phyloP scores from a whole-genome alignment of 495 filamentous ascomycete genomes.

The Thermothielavioides terrestris region DNA sequence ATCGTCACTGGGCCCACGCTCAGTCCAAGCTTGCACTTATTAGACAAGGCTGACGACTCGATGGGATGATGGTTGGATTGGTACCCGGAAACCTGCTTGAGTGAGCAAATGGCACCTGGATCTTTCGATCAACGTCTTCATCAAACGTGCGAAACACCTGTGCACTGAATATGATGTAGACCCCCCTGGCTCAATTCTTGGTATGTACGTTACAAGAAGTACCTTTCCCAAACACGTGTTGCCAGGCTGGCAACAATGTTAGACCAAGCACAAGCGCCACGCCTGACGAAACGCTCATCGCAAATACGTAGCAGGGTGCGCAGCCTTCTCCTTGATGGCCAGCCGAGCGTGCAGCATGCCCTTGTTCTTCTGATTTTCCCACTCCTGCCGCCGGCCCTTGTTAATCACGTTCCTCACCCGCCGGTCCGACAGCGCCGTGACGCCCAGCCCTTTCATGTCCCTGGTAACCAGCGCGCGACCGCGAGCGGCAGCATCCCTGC shows the following conservation, averaged over 20 bases:
- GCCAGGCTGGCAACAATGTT: background rate
- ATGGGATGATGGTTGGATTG: no score
- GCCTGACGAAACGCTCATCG: conserved; percentile 13
- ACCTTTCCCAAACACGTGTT: background rate
- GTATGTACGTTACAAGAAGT: background rate
- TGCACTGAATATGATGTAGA: no score
- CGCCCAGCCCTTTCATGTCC: conserved; percentile 20
- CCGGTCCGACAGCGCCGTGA: conserved; percentile 10
- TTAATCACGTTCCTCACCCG: conserved; percentile 11
- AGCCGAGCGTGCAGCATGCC: conserved; percentile 12
- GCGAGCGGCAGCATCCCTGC: conserved; percentile 3
- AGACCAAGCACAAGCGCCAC: background rate
- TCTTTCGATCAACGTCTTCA: no score
- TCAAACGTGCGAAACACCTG: no score
- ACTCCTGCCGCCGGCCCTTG: conserved; percentile 23
- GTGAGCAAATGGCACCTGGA: no score
- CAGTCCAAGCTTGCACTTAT: background rate
- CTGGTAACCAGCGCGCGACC: conserved; percentile 19
- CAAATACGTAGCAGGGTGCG: conserved; percentile 23
- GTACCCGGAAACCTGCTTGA: no score
- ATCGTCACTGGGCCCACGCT: conserved; percentile 1
- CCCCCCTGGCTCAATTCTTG: no score
- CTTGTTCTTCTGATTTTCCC: conserved; percentile 13
- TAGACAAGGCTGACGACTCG: no score
- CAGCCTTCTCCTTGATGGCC: conserved; percentile 25